These are phyloP conservation scores for Cryptococcus wingfieldii DNA, from an alignment of 1,284 basidiomycete genomes.

Conservation along the genomic window DNA sequence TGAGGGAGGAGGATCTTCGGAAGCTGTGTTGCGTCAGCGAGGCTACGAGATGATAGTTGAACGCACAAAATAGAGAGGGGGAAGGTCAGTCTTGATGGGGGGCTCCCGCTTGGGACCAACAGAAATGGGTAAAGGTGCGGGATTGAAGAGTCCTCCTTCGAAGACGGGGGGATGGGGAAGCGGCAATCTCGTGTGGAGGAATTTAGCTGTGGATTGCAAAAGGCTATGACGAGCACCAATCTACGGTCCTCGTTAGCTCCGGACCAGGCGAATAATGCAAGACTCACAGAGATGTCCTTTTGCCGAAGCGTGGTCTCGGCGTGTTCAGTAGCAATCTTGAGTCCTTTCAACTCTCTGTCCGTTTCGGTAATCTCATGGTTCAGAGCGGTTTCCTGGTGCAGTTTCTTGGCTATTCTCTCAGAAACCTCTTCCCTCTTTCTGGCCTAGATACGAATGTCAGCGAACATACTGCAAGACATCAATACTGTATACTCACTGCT, in stretches of 20 bases:
- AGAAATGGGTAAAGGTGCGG: constrained; percentile 35
- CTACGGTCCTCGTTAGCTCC: constrained; percentile 12
- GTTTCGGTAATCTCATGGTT: constrained; percentile 38
- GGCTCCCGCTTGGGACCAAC: constrained; percentile 30
- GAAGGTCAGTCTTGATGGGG: constrained; percentile 18
- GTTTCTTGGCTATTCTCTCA: constrained; percentile 38
- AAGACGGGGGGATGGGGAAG: constrained; percentile 17
- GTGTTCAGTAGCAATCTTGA: constrained; percentile 37
- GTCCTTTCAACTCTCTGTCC: constrained; percentile 38
- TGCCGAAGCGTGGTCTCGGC: constrained; percentile 37
- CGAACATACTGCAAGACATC: not conserved
- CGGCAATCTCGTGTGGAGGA: constrained; percentile 35
- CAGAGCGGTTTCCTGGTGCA: constrained; percentile 36
- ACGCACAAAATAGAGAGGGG: constrained; percentile 45
- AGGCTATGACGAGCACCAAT: constrained; percentile 34
- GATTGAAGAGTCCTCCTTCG: constrained; percentile 25
- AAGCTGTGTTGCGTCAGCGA: constrained; percentile 17
- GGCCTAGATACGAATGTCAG: constrained; percentile 19
- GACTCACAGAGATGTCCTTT: constrained; percentile 41
- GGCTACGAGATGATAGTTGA: not conserved
- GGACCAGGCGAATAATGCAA: not conserved
- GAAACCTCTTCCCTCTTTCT: constrained; percentile 42
- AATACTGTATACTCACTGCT: constrained; percentile 29
- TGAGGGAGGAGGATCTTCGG: constrained; percentile 41
- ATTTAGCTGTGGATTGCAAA: constrained; percentile 31